Conservation (phyloP, 2,329 filamentous ascomycete species). For the Calonectria pseudoturangicola region DNA sequence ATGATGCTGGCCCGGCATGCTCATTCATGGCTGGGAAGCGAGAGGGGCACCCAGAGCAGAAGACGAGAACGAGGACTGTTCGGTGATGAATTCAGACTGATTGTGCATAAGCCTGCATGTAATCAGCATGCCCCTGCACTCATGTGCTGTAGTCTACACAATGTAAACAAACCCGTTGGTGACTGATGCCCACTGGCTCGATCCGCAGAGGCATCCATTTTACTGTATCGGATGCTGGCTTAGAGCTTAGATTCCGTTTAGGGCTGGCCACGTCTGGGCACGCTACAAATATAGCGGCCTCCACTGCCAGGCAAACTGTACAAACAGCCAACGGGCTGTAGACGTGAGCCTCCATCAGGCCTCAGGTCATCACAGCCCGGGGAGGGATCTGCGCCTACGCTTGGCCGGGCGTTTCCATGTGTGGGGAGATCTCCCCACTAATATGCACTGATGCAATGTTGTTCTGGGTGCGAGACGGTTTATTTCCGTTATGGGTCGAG, state of each 20-base stretch:
- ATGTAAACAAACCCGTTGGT: neutral
- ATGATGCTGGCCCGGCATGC: neutral
- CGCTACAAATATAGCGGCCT: slow-evolving; percentile 25
- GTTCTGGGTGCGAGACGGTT: slow-evolving; percentile 1
- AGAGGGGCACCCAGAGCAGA: neutral
- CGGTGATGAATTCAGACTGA: slow-evolving; percentile 23
- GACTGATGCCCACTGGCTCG: neutral
- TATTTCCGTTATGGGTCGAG: slow-evolving; percentile 20
- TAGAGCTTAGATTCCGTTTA: slow-evolving; percentile 2
- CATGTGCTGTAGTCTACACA: neutral
- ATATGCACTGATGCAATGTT: slow-evolving; percentile 1
- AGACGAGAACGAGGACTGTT: neutral
- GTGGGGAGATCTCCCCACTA: slow-evolving; percentile 25
- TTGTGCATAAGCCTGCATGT: slow-evolving; percentile 27
- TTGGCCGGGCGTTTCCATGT: slow-evolving; percentile 22
- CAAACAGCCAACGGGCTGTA: slow-evolving; percentile 4
- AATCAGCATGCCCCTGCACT: slow-evolving; percentile 11
- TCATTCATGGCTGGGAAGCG: neutral
- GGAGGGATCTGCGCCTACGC: slow-evolving; percentile 10
- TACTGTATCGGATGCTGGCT: slow-evolving; percentile 13
- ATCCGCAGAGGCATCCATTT: slow-evolving; percentile 13
- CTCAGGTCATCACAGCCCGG: neutral
- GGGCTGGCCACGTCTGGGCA: slow-evolving; percentile 5
- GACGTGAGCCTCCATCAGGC: neutral
- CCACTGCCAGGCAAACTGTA: slow-evolving; percentile 18